phyloP scores from a whole-genome alignment of 176 grass and related monocot species.

The Rhynchospora breviuscula region DNA sequence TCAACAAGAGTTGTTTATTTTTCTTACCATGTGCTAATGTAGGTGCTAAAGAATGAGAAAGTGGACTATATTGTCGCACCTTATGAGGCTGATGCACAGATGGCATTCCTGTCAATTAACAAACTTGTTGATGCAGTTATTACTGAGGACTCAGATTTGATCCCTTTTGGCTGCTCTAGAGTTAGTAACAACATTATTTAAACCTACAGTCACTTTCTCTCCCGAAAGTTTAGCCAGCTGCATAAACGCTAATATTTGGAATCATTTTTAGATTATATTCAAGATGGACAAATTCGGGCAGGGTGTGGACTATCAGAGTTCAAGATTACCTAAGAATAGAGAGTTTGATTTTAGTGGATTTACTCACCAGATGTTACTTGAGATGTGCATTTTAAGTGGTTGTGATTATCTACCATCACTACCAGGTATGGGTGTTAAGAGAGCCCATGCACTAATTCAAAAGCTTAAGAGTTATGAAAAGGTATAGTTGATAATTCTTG shows the following conservation, averaged over 20 bases:
- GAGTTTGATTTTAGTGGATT: constrained; percentile 85
- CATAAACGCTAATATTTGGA: constrained; percentile 16
- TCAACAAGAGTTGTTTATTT: not conserved
- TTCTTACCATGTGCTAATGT: constrained; percentile 27
- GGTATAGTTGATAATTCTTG: constrained; percentile 35
- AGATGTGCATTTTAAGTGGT: constrained; percentile 99
- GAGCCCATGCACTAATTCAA: constrained; percentile 78
- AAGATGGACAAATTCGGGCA: constrained; percentile 99
- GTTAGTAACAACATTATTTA: constrained; percentile 40
- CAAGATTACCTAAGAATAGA: constrained; percentile 55
- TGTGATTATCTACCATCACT: constrained; percentile 94
- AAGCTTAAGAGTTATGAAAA: constrained; percentile 78
- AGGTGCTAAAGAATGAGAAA: constrained; percentile 84
- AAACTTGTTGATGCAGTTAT: constrained; percentile 95
- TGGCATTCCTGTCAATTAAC: constrained; percentile 91
- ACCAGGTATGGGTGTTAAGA: constrained; percentile 92
- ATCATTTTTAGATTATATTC: constrained; percentile 80
- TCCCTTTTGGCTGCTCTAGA: constrained; percentile 97
- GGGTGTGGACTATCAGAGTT: constrained; percentile 75
- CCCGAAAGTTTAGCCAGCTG: not conserved
- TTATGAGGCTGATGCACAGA: constrained; percentile 98
- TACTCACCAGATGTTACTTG: constrained; percentile 83
- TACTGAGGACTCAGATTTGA: constrained; percentile 92
- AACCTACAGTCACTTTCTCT: constrained; percentile 9
- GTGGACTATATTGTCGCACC: constrained; percentile 94